Evolutionary conservation across 768 basidiomycete genomes (phyloP), one percentile per base, ranked within the genome.

Genomic region (Leccinellum albellum): DNA sequence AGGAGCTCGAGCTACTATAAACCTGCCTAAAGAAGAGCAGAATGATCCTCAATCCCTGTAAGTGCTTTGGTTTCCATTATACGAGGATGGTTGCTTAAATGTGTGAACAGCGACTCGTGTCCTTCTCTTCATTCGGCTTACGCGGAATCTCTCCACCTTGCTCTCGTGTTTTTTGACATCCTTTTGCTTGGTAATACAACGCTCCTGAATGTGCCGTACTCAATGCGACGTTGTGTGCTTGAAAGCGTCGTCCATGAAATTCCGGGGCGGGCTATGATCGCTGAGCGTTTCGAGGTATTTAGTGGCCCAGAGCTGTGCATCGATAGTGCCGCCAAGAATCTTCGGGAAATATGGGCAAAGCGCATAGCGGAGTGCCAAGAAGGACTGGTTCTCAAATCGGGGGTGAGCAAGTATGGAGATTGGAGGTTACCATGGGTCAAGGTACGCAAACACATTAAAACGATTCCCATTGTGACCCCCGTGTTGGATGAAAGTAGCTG

Each of bases 91-190:
- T 0, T 54, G n/a, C 14, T 24, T 37, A 53, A 20, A 65, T 46
- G 21, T 32, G 56, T 29, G 23, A 17, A 32, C 28, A 74, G 73
- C 32, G 71, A 74, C 3, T 74, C 75, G 4, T 78, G 78, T 46
- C 70, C 71, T 53, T 81, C 80, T 4, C 66, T 81, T 35, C 56
- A 70, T 48, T 79, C 81, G 8, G 72, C 74, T 3, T 70, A 73
- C 20, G 46, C 59, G 7, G 72, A 72, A 15, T 67, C 74, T 10
- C 79, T 84, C 2, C 87, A 86, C 58, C 82, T 94, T 7, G 89
- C 84, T 20, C 78, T 96, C 17, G 86, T 93, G 13, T 95, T 94
- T 75, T 97, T 95, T 65, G 94, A 97, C 64, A 64, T 95, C 14
- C 78, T 97, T 6, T 68, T 80, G n/a, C 73, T 92, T 0, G 83